These are phyloP conservation scores for Aureobasidium melanogenum DNA, from an alignment of 2,329 filamentous ascomycete genomes.

Conservation along the genomic window DNA sequence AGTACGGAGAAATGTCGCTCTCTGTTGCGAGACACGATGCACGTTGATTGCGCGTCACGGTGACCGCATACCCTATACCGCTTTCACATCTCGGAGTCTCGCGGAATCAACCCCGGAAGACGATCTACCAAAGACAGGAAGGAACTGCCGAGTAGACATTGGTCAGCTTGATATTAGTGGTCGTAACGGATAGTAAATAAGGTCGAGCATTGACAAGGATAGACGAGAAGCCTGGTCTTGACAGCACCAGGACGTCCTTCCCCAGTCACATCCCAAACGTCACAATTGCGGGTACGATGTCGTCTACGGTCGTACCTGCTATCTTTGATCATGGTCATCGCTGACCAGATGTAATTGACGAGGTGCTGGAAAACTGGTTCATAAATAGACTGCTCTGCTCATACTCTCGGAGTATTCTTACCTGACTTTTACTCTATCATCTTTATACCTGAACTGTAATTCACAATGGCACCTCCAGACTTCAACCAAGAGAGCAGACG, in stretches of 20 bases:
- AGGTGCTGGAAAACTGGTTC: neutral
- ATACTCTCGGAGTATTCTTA: neutral
- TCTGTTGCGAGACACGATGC: neutral
- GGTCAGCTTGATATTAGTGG: neutral
- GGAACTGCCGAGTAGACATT: neutral
- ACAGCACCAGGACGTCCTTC: neutral
- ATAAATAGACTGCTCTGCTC: neutral
- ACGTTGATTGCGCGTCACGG: neutral
- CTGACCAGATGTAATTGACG: neutral
- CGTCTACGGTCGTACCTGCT: neutral
- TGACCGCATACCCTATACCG: neutral
- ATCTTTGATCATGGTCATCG: neutral
- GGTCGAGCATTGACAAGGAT: neutral
- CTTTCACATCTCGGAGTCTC: neutral
- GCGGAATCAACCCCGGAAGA: neutral
- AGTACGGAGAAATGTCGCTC: neutral
- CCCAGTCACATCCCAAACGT: neutral
- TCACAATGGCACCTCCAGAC: neutral
- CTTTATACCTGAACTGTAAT: neutral
- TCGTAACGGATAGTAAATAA: too few species aligned
- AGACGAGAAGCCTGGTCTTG: neutral
- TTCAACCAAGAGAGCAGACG: neutral
- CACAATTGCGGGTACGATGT: conserved; percentile 2
- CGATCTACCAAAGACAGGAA: neutral
- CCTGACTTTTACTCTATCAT: neutral